Conservation (phyloP, 148 eudicot species). For the Mesembryanthemum crystallinum region DNA sequence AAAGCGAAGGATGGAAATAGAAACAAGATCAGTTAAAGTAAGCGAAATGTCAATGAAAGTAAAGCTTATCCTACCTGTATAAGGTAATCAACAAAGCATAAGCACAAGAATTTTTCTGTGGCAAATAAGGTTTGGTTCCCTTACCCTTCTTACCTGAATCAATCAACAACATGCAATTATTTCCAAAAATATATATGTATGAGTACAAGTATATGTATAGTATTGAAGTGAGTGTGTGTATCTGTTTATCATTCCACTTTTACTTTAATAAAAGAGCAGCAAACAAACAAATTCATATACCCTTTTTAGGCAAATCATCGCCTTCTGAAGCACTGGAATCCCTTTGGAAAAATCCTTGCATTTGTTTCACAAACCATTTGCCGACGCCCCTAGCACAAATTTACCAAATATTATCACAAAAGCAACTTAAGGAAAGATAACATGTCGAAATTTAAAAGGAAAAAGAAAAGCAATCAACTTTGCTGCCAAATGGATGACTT, state of each 20-base stretch:
- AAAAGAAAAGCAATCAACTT: background rate
- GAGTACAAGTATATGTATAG: too few relatives aligned
- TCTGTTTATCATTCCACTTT: background rate
- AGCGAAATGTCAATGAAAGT: background rate
- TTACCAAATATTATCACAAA: conserved; percentile 11
- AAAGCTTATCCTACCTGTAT: conserved; percentile 47
- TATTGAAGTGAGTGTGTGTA: too few relatives aligned
- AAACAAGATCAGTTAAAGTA: background rate
- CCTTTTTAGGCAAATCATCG: conserved; percentile 44
- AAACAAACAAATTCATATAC: conserved; percentile 28
- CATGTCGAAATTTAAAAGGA: background rate
- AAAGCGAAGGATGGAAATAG: conserved; percentile 6
- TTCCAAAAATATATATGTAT: background rate
- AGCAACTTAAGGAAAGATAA: background rate
- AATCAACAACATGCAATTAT: background rate
- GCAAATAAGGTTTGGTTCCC: conserved; percentile 56
- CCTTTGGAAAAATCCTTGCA: conserved; percentile 61
- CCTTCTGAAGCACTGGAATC: conserved; percentile 40
- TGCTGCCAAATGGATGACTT: background rate
- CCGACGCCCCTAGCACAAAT: conserved; percentile 73
- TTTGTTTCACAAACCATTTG: conserved; percentile 70
- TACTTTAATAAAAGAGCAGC: background rate
- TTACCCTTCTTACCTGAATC: conserved; percentile 53
- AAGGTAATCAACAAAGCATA: conserved; percentile 80
- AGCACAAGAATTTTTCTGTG: conserved; percentile 86